Conservation (phyloP, 2,329 filamentous ascomycete genomes). For the Xylariaceae sp. region DNA sequence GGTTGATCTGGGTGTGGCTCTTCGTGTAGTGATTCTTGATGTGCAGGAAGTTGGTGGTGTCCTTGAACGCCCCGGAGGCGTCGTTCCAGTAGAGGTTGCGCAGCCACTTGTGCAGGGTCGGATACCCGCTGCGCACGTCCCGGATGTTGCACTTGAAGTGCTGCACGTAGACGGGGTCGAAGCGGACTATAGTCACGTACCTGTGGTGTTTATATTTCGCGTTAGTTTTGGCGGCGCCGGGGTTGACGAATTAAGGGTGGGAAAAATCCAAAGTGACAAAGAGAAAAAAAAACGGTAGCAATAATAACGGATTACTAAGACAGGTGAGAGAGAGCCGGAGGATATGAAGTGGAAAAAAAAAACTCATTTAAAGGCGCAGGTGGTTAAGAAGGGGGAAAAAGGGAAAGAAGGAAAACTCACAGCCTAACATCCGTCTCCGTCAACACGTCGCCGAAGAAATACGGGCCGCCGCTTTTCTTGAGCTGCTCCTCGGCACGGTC, state of each 20-base stretch:
- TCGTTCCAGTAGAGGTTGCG: constrained; percentile 83
- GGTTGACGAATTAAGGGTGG: no score
- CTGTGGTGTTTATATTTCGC: constrained; percentile 24
- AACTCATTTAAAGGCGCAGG: no score
- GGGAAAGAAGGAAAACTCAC: constrained; percentile 43
- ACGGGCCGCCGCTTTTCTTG: constrained; percentile 58
- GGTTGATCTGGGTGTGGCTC: constrained; percentile 71
- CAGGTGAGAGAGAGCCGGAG: not conserved
- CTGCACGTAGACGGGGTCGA: constrained; percentile 76
- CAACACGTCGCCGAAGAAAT: constrained; percentile 74
- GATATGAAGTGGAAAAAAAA: not conserved
- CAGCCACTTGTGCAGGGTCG: constrained; percentile 80
- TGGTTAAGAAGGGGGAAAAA: not conserved
- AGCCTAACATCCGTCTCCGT: constrained; percentile 85
- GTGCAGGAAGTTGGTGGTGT: constrained; percentile 91
- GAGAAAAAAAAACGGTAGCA: no score
- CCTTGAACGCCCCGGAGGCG: constrained; percentile 67
- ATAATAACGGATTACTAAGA: not conserved
- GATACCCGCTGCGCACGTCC: constrained; percentile 85
- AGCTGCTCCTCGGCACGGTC: constrained; percentile 79
- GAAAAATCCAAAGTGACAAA: no score
- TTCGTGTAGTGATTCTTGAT: constrained; percentile 81
- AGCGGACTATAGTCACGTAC: constrained; percentile 42
- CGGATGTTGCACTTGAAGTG: constrained; percentile 88
- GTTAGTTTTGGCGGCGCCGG: no score